Evolutionary conservation across 441 rosid species (phyloP).

Genomic region (Euphorbia schlechtendalii): DNA sequence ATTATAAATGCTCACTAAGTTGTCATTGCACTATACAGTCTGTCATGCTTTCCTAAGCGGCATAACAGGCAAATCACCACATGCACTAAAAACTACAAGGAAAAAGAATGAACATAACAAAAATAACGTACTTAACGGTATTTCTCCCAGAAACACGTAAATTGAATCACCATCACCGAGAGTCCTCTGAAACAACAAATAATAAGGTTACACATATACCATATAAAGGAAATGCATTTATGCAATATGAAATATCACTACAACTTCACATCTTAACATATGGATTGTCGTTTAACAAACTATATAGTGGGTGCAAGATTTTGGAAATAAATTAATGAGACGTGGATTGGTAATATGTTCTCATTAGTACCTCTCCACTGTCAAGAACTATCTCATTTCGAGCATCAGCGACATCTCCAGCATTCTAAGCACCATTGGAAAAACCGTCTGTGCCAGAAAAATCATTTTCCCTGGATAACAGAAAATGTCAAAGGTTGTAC

Average conservation of each 20-base stretch:
- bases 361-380: slow-evolving; percentile 54
- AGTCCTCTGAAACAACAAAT: slow-evolving; percentile 52
- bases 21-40: too few species aligned
- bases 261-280: background rate
- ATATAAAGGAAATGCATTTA: slow-evolving; percentile 8
- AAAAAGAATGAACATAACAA: slow-evolving; percentile 22
- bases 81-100: too few species aligned
- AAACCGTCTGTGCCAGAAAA: slow-evolving; percentile 36
- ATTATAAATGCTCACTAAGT: too few species aligned
- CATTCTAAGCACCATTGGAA: slow-evolving; percentile 24
- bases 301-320: background rate
- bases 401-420: slow-evolving; percentile 43
- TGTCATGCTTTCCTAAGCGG: too few species aligned
- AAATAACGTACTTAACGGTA: slow-evolving; percentile 76
- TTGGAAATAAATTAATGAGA: background rate
- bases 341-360: too few species aligned
- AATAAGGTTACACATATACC: slow-evolving; percentile 11
- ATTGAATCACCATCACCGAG: slow-evolving; percentile 83
- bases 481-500: slow-evolving; percentile 16
- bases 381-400: slow-evolving; percentile 50
- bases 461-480: slow-evolving; percentile 53
- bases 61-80: too few species aligned
- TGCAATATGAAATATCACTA: background rate
- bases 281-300: background rate
- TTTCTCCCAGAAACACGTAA: slow-evolving; percentile 94